A percentile compares a stretch with the other conserved stretches of the same genome.
Evolutionary conservation across 2,329 filamentous ascomycete genomes (phyloP).

Genomic region (Aplosporella prunicola): DNA sequence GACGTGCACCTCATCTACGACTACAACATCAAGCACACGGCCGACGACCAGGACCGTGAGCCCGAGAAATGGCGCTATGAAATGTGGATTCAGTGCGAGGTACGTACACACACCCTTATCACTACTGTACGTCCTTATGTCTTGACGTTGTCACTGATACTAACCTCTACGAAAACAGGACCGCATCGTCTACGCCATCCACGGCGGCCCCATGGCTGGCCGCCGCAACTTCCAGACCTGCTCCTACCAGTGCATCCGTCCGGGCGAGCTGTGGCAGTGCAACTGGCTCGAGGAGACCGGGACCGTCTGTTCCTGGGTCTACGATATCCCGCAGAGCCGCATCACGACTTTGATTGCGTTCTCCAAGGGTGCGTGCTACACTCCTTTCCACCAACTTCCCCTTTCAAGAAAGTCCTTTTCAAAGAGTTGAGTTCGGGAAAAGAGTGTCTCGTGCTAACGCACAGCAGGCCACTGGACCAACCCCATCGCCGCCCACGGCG

Average conservation of each 20-base stretch:
- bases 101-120: neutral
- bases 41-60: conserved; percentile 38
- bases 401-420: too few species aligned
- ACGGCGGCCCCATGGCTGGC: conserved; percentile 51
- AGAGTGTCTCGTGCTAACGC: neutral
- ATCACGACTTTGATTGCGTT: conserved; percentile 47
- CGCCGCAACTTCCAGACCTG: conserved; percentile 45
- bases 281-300: conserved; percentile 55
- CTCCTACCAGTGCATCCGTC: conserved; percentile 49
- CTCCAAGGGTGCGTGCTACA: conserved; percentile 42
- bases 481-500: conserved; percentile 42
- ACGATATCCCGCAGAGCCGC: conserved; percentile 41
- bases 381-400: neutral
- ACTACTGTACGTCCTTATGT: too few species aligned
- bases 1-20: conserved; percentile 50
- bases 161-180: conserved; percentile 12
- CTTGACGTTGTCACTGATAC: too few species aligned
- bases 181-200: conserved; percentile 49
- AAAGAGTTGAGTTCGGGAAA: too few species aligned
- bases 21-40: conserved; percentile 43
- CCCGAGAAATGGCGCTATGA: conserved; percentile 53
- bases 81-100: conserved; percentile 50
- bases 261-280: conserved; percentile 50
- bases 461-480: conserved; percentile 42
- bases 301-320: conserved; percentile 47